Base-by-base conservation (phyloP, 2,329 filamentous ascomycete genomes). In the Nothopassalora personata region DNA sequence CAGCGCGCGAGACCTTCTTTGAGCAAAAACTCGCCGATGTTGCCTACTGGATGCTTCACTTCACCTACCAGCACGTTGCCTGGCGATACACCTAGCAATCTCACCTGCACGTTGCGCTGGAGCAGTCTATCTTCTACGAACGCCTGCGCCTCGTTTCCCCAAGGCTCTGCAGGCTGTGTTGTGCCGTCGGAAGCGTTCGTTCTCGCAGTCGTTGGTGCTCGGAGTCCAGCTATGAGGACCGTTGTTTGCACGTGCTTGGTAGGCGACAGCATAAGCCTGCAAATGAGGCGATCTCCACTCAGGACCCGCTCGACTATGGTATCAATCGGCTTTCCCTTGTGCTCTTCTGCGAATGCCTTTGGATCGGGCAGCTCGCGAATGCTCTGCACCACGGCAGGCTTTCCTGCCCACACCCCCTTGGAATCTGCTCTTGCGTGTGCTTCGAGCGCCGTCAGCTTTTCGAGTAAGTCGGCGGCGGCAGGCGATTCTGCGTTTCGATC, bases 41-140 rank as follows among this genome's bases (percentile, higher is more conserved):
- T 96, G 63, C 94, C 94, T 27, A 76, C 71, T 30, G 92, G 92
- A 77, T 99, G 94, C 65, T 92, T 82, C 47, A 99, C 82, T 53
- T 86, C 86, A 58, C 89, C 94, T 56, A 99, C 86, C n/a, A 99
- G 83, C 71, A 97, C 90, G 60, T 90, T 90, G 75, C 97, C 93
- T 0, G 91, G 90, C 63, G 90, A 96, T 36, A 90, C 83, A 47
- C 94, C 94, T 23, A 97, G 84, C 61, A 97, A 83, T 64, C 89
- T 85, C 56, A 95, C 83, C 74, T 89, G 86, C 64, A 96, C 86
- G 71, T 87, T 87, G 64, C 94, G 88, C 76, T 97, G 94, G 64
- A 96, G 81, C 58, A 99, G 77, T 68, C 94, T 83, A 49, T 84
- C 78, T 76, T 99, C 94, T 48, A 97, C 90, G 71, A 93, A 99